Evolutionary conservation across 495 filamentous ascomycete species (phyloP), one percentile per base, ranked within the genome.

Genomic region (Bacidia gigantensis): DNA sequence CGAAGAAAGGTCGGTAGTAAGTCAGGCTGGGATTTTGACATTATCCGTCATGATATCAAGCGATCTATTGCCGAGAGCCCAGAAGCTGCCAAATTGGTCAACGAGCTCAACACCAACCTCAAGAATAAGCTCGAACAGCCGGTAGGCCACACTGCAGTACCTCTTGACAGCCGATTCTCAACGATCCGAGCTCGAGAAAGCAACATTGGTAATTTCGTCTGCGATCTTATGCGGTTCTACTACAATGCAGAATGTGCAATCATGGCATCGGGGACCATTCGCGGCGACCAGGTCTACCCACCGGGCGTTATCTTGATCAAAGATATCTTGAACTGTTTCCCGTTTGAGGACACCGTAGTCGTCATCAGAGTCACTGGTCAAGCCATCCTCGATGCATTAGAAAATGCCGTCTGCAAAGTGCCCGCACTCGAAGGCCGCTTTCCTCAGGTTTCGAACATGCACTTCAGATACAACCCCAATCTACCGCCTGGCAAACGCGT

Each of bases 261-360:
- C 52, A 90, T 95, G 80, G 86, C 84, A 0, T 79, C 82, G 0
- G 89, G 89, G 0, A 95, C 89, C n/a, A 84, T 94, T 49, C 75
- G 89, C 9, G 89, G 89, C 3, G 89, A 94, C 55, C 86, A 90
- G 64, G 80, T 95, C 35, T 95, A 95, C 53, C 76, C 84, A 0
- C 83, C 85, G 0, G 89, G 89, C 0, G 71, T 89, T 3, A 62
- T 95, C 2, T 69, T 77, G 11, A 63, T 93, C 26, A 84, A 83
- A 54, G 89, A 95, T 59, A 75, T 95, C 11, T 48, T 77, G 52
- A 79, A 81, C 44, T 89, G 86, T 56, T 95, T 95, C 60, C 89
- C 89, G 0, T 95, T 95, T 55, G 89, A 95, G 59, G 89, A 95
- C 50, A 89, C 89, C 0, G 83, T 89, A 2, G 81, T 94, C 0